These are phyloP conservation scores for Tylopilus felleus DNA, from an alignment of 768 basidiomycete genomes.

Conservation along the genomic window DNA sequence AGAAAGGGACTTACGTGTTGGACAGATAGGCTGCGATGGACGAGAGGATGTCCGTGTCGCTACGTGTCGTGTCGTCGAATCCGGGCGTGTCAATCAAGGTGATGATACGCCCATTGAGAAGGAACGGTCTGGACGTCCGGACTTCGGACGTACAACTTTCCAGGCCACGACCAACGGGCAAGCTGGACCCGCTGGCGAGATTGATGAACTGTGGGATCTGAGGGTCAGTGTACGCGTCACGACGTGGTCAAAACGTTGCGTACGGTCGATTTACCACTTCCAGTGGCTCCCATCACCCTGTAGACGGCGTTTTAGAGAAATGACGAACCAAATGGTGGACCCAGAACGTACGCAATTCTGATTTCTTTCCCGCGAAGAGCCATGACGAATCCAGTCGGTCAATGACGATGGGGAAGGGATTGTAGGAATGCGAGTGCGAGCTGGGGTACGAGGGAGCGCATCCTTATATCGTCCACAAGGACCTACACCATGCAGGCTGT, in stretches of 20 bases:
- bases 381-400: conserved; percentile 16
- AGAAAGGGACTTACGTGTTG: conserved; percentile 23
- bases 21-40: conserved; percentile 45
- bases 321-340: neutral
- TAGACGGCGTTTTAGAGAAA: conserved; percentile 2
- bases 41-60: conserved; percentile 48
- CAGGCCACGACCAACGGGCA: conserved; percentile 44
- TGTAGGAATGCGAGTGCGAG: neutral
- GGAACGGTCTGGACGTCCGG: conserved; percentile 41
- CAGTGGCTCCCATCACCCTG: conserved; percentile 36
- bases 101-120: conserved; percentile 42
- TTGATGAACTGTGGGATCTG: conserved; percentile 47
- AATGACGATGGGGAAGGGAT: neutral
- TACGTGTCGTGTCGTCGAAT: conserved; percentile 52
- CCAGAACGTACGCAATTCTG: conserved; percentile 30
- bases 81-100: conserved; percentile 60
- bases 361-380: conserved; percentile 28
- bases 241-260: neutral
- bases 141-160: conserved; percentile 51
- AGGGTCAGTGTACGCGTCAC: conserved; percentile 1
- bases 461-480: conserved; percentile 18
- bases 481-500: conserved; percentile 5
- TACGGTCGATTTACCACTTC: conserved; percentile 38
- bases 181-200: conserved; percentile 44
- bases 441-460: neutral